Evolutionary conservation across 345 rosid species (phyloP), one percentile per base, ranked within the genome.

Genomic region (Moricandia arvensis): DNA sequence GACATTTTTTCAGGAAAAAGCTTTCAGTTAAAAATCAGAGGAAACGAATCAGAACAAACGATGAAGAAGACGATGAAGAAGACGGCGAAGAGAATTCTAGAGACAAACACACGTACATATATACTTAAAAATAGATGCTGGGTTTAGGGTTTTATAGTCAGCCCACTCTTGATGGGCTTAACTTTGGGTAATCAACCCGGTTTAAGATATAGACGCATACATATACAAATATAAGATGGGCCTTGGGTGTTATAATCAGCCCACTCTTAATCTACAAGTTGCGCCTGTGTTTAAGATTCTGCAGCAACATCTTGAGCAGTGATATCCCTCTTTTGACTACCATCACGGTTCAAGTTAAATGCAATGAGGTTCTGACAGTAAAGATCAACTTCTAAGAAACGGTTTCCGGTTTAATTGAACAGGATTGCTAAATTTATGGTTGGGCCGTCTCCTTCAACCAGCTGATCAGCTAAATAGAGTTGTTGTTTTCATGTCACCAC

Each of bases 391-490:
- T n/a, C n/a, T n/a, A n/a, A n/a, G n/a, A n/a, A n/a, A n/a, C n/a
- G n/a, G n/a, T n/a, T n/a, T n/a, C n/a, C n/a, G n/a, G n/a, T n/a
- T n/a, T n/a, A n/a, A n/a, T n/a, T 94, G 83, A 91, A 91, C 79
- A 87, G 90, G 79, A 82, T 89, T n/a, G 91, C 87, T 54, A 89
- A 83, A 75, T 87, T 90, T 71, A 79, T 86, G 72, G 85, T 63
- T 59, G 95, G 90, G 72, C 58, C 81, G 66, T 73, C 66, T 79
- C 49, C 64, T 27, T 69, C 64, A 69, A 6, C 60, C 38, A 59
- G 11, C 27, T 64, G 66, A 69, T 71, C 21, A 41, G 59, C 63
- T 0, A 21, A 21, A 43, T 47, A 6, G 45, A 59, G 37, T 3
- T 17, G 11, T 34, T 17, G n/a, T 7, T 21, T 21, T 21, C 2